Evolutionary conservation across 306 rosid species (phyloP).

Genomic region (Pyrus bretschneideri): DNA sequence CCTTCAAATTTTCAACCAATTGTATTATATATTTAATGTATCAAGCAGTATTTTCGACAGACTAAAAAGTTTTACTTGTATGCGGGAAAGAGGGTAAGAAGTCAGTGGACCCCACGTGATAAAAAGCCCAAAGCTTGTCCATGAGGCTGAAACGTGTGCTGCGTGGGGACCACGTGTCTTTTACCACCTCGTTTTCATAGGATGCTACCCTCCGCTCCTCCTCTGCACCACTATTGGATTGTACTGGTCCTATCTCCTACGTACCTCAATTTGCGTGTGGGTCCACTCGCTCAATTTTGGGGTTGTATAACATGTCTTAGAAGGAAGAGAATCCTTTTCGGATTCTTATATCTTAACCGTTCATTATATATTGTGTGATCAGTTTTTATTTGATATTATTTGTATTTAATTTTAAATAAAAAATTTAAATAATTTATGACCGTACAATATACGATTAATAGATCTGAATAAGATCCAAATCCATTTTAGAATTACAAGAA

Average conservation of each 20-base stretch:
- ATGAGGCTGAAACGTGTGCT: slow-evolving; percentile 21
- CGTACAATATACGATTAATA: too few relatives aligned
- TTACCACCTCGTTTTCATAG: slow-evolving; percentile 19
- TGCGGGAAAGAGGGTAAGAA: background rate
- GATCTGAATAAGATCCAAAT: fast-evolving
- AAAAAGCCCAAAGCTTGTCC: background rate
- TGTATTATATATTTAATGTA: too few relatives aligned
- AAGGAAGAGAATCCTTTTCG: too few relatives aligned
- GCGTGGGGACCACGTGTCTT: slow-evolving; percentile 24
- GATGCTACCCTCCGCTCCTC: slow-evolving; percentile 4
- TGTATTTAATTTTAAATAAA: too few relatives aligned
- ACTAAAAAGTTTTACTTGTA: too few relatives aligned
- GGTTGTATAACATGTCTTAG: too few relatives aligned
- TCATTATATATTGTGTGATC: fast-evolving
- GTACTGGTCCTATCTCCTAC: background rate
- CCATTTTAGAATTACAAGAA: background rate
- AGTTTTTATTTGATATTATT: too few relatives aligned
- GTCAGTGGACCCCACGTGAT: slow-evolving; percentile 17
- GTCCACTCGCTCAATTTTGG: background rate
- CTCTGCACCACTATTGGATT: slow-evolving; percentile 6
- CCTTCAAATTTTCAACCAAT: too few relatives aligned
- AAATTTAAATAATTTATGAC: too few relatives aligned
- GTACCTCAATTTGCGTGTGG: background rate
- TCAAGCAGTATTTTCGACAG: fast-evolving
- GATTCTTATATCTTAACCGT: fast-evolving